Conservation (phyloP, 1,284 basidiomycete genomes). For the Cryptococcus neoformans region DNA sequence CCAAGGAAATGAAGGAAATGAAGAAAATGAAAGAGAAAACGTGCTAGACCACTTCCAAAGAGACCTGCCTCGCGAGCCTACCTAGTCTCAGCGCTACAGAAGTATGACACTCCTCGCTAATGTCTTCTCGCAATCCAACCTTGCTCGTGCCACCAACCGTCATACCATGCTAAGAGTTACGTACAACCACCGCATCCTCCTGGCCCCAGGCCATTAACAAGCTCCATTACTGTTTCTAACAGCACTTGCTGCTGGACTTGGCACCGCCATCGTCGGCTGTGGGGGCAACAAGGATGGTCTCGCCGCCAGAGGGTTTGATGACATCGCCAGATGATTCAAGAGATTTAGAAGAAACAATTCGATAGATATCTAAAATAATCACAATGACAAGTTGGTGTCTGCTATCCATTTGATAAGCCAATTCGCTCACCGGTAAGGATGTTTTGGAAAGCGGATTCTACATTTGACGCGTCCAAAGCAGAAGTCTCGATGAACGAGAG, state of each 20-base stretch:
- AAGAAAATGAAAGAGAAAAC: background rate
- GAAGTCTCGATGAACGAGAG: constrained; percentile 98
- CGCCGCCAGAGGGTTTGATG: constrained; percentile 66
- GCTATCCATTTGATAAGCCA: background rate
- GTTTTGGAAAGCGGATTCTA: constrained; percentile 95
- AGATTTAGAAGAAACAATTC: constrained; percentile 84
- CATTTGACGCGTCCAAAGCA: constrained; percentile 97
- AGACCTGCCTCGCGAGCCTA: background rate
- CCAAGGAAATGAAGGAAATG: background rate
- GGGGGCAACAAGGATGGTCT: constrained; percentile 72
- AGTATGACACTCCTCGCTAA: background rate
- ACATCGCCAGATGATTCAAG: constrained; percentile 74
- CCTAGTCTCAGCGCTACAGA: background rate
- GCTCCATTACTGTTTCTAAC: constrained; percentile 22
- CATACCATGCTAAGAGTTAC: background rate
- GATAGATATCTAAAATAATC: constrained; percentile 74
- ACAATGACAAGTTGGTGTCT: background rate
- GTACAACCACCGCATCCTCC: constrained; percentile 5
- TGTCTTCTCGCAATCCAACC: background rate
- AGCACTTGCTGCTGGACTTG: constrained; percentile 49
- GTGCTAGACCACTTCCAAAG: background rate
- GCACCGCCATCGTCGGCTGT: constrained; percentile 49
- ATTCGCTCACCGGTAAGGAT: constrained; percentile 78
- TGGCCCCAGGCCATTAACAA: background rate
- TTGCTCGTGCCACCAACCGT: background rate